These are phyloP conservation scores for Fusarium euwallaceae DNA, from an alignment of 2,329 filamentous ascomycete species.

Conservation along the genomic window DNA sequence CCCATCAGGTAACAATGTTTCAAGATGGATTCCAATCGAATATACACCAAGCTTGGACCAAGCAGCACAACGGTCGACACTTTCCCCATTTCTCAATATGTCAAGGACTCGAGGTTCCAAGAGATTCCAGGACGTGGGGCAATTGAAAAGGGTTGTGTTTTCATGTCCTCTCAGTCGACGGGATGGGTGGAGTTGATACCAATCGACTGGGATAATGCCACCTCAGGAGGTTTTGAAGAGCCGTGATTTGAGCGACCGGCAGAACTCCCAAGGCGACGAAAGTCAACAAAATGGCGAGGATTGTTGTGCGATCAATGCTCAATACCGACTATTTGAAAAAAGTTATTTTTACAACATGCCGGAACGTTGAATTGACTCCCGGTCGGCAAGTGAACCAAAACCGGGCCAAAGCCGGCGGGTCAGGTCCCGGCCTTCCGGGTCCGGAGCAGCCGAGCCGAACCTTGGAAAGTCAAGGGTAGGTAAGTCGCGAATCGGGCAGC, in stretches of 20 bases:
- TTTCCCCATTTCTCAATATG: too few relatives aligned
- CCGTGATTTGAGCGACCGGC: neutral
- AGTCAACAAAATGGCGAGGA: neutral
- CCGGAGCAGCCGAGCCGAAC: conserved; percentile 13
- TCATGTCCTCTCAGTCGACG: neutral
- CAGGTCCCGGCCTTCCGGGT: conserved; percentile 14
- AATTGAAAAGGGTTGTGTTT: neutral
- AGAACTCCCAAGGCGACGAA: neutral
- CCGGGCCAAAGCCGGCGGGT: conserved; percentile 26
- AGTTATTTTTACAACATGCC: neutral
- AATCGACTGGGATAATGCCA: neutral
- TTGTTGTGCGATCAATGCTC: neutral
- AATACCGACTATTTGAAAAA: neutral
- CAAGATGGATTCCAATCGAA: too few relatives aligned
- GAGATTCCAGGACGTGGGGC: neutral
- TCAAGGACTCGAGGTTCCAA: neutral
- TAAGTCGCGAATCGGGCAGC: neutral
- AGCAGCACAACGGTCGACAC: too few relatives aligned
- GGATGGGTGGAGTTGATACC: neutral
- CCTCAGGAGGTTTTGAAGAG: neutral
- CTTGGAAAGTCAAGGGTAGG: neutral
- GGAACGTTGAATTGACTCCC: neutral
- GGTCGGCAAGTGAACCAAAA: conserved; percentile 9
- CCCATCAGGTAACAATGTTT: too few relatives aligned
- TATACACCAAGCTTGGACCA: too few relatives aligned